These are phyloP conservation scores for Paecilomyces sp. DNA, from an alignment of 2,329 filamentous ascomycete genomes.

Conservation along the genomic window DNA sequence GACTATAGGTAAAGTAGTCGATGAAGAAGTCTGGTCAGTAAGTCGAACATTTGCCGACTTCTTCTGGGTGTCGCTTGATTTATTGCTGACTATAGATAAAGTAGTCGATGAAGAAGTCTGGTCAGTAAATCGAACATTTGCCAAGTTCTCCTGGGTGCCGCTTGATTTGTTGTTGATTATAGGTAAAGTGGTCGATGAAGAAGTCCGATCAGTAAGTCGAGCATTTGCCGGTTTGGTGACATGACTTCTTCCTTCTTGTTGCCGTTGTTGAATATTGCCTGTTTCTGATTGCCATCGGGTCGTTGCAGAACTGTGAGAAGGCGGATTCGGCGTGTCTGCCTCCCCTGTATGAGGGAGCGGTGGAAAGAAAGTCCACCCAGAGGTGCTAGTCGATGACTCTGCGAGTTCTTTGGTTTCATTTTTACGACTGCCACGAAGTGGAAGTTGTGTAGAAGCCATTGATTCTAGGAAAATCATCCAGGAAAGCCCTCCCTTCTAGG, in stretches of 20 bases:
- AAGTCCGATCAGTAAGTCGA: too few relatives aligned
- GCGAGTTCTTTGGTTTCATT: not conserved
- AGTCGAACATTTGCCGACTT: not conserved
- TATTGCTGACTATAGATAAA: not conserved
- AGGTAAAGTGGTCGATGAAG: not conserved
- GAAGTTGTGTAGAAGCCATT: not conserved
- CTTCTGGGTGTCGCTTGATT: not conserved
- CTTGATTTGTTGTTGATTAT: not conserved
- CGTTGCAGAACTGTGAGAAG: not conserved
- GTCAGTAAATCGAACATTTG: not conserved
- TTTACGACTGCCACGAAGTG: not conserved
- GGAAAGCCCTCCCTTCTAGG: not conserved
- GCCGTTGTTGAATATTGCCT: not conserved
- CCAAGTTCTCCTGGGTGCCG: not conserved
- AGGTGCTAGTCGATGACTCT: not conserved
- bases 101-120: not conserved
- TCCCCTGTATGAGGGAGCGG: not conserved
- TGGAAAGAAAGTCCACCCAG: not conserved
- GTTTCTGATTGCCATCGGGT: not conserved
- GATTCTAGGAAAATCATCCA: not conserved
- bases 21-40: too few relatives aligned
- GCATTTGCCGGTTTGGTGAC: not conserved
- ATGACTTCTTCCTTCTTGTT: not conserved
- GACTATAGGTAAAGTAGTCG: not conserved
- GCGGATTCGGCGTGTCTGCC: not conserved